Conservation (phyloP, 257 asterid genomes). For the Solanum verrucosum region DNA sequence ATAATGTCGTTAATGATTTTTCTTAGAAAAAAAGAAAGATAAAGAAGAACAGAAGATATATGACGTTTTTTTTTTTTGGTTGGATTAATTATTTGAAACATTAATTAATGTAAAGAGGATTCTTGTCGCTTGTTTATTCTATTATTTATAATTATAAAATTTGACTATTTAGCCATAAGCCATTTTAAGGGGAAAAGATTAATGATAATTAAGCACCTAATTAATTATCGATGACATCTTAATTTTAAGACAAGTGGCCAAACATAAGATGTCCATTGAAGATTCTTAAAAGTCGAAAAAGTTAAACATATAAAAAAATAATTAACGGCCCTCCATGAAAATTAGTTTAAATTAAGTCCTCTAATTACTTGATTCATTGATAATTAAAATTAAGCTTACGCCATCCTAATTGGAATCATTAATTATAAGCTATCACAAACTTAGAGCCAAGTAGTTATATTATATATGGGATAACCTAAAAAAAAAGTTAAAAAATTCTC, state of each 20-base stretch:
- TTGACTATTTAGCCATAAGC: neutral
- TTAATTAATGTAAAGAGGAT: neutral
- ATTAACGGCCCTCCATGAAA: neutral
- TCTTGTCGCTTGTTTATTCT: neutral
- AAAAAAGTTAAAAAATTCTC: neutral
- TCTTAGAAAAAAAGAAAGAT: neutral
- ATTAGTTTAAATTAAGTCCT: neutral
- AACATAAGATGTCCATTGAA: neutral
- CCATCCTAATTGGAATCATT: neutral
- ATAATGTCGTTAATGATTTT: neutral
- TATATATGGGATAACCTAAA: neutral
- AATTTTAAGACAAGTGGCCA: neutral
- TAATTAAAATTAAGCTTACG: neutral
- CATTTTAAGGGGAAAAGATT: neutral
- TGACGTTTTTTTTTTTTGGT: neutral
- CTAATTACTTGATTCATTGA: neutral
- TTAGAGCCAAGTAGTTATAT: neutral
- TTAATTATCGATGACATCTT: neutral
- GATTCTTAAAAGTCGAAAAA: neutral
- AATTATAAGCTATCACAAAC: neutral
- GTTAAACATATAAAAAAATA: constrained; percentile 2
- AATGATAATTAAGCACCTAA: neutral
- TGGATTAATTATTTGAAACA: neutral
- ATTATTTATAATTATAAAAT: neutral
- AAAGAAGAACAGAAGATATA: neutral